Conservation (phyloP, 2,329 filamentous ascomycete genomes). For the Beauveria caledonica region DNA sequence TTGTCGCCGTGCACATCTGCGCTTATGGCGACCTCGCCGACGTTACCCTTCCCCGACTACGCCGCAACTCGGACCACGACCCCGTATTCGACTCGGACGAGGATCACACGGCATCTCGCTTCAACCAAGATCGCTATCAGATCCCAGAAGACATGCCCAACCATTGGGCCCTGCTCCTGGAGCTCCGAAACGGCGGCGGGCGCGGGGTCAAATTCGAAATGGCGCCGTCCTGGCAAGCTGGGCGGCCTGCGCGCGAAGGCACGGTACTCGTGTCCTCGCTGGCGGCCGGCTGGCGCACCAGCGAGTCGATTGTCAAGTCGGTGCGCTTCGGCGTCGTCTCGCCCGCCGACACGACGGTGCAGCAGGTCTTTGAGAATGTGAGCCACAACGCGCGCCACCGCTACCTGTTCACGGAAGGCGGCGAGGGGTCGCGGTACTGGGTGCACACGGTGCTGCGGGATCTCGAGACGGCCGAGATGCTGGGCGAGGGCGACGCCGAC, state of each 20-base stretch:
- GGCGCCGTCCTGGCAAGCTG: neutral
- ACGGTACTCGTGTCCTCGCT: neutral
- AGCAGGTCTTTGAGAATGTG: neutral
- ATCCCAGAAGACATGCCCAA: neutral
- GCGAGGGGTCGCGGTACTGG: constrained; percentile 7
- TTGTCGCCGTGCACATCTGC: neutral
- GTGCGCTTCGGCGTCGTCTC: neutral
- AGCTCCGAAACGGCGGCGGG: neutral
- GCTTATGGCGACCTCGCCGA: neutral
- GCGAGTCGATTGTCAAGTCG: neutral
- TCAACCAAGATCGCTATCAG: neutral
- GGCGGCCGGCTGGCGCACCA: neutral
- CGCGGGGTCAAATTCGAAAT: constrained; percentile 3
- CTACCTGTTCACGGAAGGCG: constrained; percentile 1
- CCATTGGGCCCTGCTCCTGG: neutral
- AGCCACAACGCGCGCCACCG: constrained; percentile 1
- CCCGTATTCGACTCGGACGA: neutral
- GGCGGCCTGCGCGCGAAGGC: neutral
- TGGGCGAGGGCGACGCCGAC: neutral
- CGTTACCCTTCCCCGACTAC: neutral
- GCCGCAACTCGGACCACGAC: neutral
- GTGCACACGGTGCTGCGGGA: neutral
- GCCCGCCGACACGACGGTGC: neutral
- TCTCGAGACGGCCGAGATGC: neutral
- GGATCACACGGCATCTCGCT: neutral